Percentiles rank a stretch among this genome's conserved stretches.
Conservation (phyloP, 2,329 filamentous ascomycete species). For the Alternaria sp. region DNA sequence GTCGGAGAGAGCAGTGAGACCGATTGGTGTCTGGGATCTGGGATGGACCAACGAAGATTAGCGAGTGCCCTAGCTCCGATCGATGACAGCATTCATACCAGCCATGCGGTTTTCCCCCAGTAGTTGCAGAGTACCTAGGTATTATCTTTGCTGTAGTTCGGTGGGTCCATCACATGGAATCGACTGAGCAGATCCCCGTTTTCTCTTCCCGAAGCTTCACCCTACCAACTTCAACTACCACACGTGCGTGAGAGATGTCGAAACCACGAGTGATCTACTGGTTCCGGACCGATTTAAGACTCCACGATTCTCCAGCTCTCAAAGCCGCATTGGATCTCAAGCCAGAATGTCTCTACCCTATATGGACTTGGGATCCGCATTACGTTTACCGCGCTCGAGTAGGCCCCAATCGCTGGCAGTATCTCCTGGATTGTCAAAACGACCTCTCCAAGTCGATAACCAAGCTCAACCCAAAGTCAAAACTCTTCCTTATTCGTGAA, state of each 20-base stretch:
- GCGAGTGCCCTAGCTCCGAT: slow-evolving; percentile 23
- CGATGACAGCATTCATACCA: slow-evolving; percentile 41
- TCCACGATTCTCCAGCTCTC: slow-evolving; percentile 78
- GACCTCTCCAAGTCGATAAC: slow-evolving; percentile 72
- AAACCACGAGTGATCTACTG: slow-evolving; percentile 72
- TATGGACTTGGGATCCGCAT: slow-evolving; percentile 83
- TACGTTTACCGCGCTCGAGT: slow-evolving; percentile 77
- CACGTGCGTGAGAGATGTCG: slow-evolving; percentile 21
- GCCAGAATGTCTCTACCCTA: slow-evolving; percentile 72
- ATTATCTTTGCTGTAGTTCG: neutral
- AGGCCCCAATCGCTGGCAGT: slow-evolving; percentile 77
- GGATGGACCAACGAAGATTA: slow-evolving; percentile 2
- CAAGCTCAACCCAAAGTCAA: slow-evolving; percentile 72
- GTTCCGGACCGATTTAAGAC: slow-evolving; percentile 78
- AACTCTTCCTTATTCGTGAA: slow-evolving; percentile 75
- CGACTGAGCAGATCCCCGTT: neutral
- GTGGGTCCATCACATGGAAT: neutral
- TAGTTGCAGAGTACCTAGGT: slow-evolving; percentile 6
- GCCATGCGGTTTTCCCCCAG: slow-evolving; percentile 19
- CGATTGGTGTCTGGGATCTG: slow-evolving; percentile 7
- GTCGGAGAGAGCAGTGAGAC: neutral
- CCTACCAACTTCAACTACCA: neutral
- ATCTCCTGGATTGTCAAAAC: slow-evolving; percentile 73
- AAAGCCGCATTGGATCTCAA: slow-evolving; percentile 74
- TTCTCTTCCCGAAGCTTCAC: neutral